Percentiles rank a stretch among this genome's conserved stretches.
These are phyloP conservation scores for Didymella lethalis DNA, from an alignment of 2,329 filamentous ascomycete genomes.

Conservation along the genomic window DNA sequence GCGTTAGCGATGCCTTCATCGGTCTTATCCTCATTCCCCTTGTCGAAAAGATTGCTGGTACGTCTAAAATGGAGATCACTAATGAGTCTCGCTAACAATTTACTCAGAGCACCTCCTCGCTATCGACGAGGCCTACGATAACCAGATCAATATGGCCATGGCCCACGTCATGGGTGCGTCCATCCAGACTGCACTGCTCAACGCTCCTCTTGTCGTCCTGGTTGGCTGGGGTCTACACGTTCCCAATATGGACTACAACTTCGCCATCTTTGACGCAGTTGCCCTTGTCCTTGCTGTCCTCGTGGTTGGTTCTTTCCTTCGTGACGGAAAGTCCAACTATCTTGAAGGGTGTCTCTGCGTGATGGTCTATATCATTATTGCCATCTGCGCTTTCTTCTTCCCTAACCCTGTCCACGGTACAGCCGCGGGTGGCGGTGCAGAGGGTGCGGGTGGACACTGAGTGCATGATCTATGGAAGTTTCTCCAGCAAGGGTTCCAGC, in stretches of 20 bases:
- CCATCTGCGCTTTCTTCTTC: conserved; percentile 68
- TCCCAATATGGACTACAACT: conserved; percentile 78
- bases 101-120: conserved; percentile 77
- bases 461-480: neutral
- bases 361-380: conserved; percentile 70
- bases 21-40: conserved; percentile 81
- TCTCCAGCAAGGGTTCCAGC: no score
- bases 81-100: conserved; percentile 9
- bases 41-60: conserved; percentile 78
- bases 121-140: conserved; percentile 83
- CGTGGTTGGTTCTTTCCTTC: conserved; percentile 84
- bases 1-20: conserved; percentile 62
- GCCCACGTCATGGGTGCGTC: conserved; percentile 87
- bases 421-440: conserved; percentile 10
- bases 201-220: conserved; percentile 81
- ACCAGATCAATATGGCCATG: conserved; percentile 84
- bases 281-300: conserved; percentile 84
- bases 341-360: conserved; percentile 85
- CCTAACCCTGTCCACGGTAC: conserved; percentile 56
- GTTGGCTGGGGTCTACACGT: conserved; percentile 77
- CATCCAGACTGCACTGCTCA: conserved; percentile 88
- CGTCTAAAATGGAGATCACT: neutral
- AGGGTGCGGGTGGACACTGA: conserved; percentile 33
- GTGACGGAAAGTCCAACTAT: conserved; percentile 90
- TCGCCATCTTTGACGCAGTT: conserved; percentile 85